A percentile compares a stretch with the other conserved stretches of the same genome.
phyloP scores from a whole-genome alignment of 2,329 filamentous ascomycete species.

The Chlorencoelia australis region DNA sequence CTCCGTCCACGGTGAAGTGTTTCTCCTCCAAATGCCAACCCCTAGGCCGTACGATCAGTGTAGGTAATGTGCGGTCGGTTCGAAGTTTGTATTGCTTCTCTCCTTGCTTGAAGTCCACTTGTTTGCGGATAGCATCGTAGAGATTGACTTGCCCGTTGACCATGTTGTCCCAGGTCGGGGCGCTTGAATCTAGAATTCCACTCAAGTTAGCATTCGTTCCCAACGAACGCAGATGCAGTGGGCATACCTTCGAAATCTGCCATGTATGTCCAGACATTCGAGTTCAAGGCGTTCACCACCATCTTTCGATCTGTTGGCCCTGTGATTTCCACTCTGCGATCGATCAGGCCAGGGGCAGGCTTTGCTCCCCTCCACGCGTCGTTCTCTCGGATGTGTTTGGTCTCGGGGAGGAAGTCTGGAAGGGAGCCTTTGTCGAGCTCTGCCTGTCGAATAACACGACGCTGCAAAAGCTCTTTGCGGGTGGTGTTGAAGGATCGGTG shows the following conservation, averaged over 20 bases:
- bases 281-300: conserved; percentile 95
- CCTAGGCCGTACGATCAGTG: conserved; percentile 85
- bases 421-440: conserved; percentile 85
- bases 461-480: conserved; percentile 80
- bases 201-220: conserved; percentile 6
- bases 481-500: conserved; percentile 90
- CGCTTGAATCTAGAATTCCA: conserved; percentile 70
- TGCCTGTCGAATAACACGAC: conserved; percentile 75
- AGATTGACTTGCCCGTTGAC: conserved; percentile 96
- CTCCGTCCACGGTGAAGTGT: conserved; percentile 90
- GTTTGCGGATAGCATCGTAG: conserved; percentile 86
- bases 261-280: conserved; percentile 98
- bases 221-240: not conserved
- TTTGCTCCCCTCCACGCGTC: conserved; percentile 86
- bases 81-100: conserved; percentile 96
- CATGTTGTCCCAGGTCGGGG: conserved; percentile 99
- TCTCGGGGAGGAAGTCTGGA: conserved; percentile 93
- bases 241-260: conserved; percentile 87
- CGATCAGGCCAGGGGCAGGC: conserved; percentile 83
- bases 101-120: conserved; percentile 94
- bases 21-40: conserved; percentile 99
- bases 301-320: conserved; percentile 97
- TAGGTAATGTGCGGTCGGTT: conserved; percentile 77
- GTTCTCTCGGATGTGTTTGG: conserved; percentile 88
- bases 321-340: conserved; percentile 93